A percentile compares a stretch with the other conserved stretches of the same genome.
These are phyloP conservation scores for Cyberlindnera meyerae DNA, from an alignment of 805 yeast species.

Conservation along the genomic window DNA sequence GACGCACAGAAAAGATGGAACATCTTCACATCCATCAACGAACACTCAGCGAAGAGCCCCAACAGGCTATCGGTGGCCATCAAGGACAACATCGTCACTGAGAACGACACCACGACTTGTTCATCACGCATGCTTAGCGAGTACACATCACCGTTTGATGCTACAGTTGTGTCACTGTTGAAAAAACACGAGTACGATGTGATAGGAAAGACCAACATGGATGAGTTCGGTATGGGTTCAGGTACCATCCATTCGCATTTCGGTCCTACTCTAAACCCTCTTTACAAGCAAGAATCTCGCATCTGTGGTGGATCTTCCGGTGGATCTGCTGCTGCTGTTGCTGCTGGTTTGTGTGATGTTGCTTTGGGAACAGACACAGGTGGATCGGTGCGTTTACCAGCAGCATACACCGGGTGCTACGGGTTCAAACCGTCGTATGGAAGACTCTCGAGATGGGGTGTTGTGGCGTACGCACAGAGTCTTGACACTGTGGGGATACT, in stretches of 20 bases:
- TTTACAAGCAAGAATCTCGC: conserved; percentile 33
- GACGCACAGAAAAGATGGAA: conserved; percentile 24
- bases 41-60: not conserved
- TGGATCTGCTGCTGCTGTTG: conserved; percentile 92
- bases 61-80: conserved; percentile 33
- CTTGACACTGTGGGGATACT: conserved; percentile 91
- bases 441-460: conserved; percentile 86
- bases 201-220: conserved; percentile 86
- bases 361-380: conserved; percentile 96
- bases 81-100: conserved; percentile 80
- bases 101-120: conserved; percentile 67
- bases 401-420: conserved; percentile 73
- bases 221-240: conserved; percentile 98
- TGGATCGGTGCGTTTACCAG: conserved; percentile 91
- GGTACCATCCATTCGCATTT: conserved; percentile 49
- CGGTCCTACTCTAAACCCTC: conserved; percentile 58
- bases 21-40: conserved; percentile 36
- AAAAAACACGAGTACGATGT: conserved; percentile 45
- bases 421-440: conserved; percentile 97
- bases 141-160: conserved; percentile 74
- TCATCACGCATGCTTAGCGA: conserved; percentile 57
- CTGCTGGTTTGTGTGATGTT: conserved; percentile 62
- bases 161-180: conserved; percentile 64
- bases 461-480: conserved; percentile 87
- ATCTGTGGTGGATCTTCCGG: conserved; percentile 93